Percentiles rank a stretch among this genome's conserved stretches.
Evolutionary conservation across 306 rosid genomes (phyloP).

Genomic region (Prosopis cineraria): DNA sequence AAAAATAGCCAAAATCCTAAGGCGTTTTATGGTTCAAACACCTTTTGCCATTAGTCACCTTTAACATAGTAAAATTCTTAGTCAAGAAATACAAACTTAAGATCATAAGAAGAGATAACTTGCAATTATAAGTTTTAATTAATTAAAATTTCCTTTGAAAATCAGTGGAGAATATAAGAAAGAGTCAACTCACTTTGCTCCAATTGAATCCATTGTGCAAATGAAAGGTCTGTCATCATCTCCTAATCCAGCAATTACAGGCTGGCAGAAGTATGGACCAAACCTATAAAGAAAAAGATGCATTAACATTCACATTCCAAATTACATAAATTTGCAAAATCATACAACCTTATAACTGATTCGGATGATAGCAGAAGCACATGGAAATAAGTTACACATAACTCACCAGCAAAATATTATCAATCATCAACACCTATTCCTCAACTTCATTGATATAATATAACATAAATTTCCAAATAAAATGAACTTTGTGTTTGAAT

Average conservation of each 20-base stretch:
- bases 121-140: not conserved
- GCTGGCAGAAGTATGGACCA: constrained; percentile 96
- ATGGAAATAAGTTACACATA: not conserved
- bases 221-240: constrained; percentile 90
- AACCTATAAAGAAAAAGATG: constrained; percentile 54
- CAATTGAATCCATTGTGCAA: constrained; percentile 95
- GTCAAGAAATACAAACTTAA: not conserved
- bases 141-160: not conserved
- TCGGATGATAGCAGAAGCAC: not conserved
- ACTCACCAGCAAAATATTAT: not conserved
- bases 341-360: constrained; percentile 1
- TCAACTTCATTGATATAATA: constrained; percentile 6
- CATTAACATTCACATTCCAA: constrained; percentile 6
- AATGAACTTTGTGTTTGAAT: not conserved
- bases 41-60: not conserved
- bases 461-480: not conserved
- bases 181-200: constrained; percentile 81
- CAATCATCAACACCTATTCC: not conserved
- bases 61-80: not conserved
- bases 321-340: not conserved
- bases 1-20: not conserved
- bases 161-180: not conserved
- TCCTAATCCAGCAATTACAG: constrained; percentile 93
- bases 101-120: not conserved
- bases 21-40: not conserved